Percentiles rank a stretch among this genome's conserved stretches.
phyloP scores from a whole-genome alignment of 2,329 filamentous ascomycete species.

The Zymoseptoria brevis region DNA sequence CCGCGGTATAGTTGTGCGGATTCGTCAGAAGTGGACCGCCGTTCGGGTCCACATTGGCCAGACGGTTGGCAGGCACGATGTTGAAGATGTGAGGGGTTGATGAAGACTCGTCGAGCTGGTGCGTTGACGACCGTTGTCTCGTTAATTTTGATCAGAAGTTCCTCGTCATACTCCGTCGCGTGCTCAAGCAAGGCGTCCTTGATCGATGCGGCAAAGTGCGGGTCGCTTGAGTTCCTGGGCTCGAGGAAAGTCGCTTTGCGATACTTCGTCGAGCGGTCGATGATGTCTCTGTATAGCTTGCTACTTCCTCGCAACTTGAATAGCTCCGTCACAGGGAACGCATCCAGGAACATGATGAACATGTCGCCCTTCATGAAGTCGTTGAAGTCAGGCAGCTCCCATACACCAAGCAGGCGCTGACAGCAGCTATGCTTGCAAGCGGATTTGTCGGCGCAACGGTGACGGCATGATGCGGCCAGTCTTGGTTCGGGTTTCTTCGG shows the following conservation, averaged over 20 bases:
- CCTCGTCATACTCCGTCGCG: background rate
- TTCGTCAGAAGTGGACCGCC: background rate
- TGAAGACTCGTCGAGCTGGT: background rate
- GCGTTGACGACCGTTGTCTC: background rate
- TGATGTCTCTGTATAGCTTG: background rate
- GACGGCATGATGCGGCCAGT: background rate
- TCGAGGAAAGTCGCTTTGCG: background rate
- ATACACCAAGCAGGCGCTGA: background rate
- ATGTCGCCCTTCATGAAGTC: background rate
- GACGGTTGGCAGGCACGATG: background rate
- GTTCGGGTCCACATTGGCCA: background rate
- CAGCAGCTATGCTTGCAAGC: background rate
- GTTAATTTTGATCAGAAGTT: background rate
- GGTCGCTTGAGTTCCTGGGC: background rate
- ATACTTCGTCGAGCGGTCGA: background rate
- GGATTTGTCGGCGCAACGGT: background rate
- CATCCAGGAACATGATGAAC: background rate
- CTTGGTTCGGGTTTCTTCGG: background rate
- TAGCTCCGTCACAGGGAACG: background rate
- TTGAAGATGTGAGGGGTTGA: background rate
- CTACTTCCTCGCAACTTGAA: background rate
- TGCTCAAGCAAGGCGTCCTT: background rate
- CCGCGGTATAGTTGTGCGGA: background rate
- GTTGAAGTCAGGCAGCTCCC: background rate
- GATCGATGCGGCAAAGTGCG: background rate